Evolutionary conservation across 495 filamentous ascomycete species (phyloP).

Genomic region (Penicillium bovifimosum): DNA sequence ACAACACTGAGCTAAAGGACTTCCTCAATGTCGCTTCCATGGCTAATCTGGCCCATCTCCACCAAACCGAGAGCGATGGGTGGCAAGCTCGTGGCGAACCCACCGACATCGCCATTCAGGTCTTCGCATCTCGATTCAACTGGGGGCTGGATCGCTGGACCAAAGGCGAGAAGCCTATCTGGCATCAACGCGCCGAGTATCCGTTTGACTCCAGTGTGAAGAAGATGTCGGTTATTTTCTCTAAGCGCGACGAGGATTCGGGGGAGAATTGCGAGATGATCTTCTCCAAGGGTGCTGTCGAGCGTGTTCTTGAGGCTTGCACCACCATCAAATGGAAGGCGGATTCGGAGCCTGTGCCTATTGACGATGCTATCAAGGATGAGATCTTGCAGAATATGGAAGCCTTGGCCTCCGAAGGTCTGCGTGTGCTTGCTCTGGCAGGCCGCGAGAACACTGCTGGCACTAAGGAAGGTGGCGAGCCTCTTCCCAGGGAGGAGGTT

Average conservation of each 20-base stretch:
- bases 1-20: slow-evolving; percentile 39
- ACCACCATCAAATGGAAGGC: slow-evolving; percentile 42
- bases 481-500: slow-evolving; percentile 49
- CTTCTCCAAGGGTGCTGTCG: slow-evolving; percentile 79
- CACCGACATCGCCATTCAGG: slow-evolving; percentile 66
- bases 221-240: slow-evolving; percentile 62
- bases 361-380: slow-evolving; percentile 40
- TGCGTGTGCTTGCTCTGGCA: slow-evolving; percentile 60
- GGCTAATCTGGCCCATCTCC: slow-evolving; percentile 59
- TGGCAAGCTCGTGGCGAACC: slow-evolving; percentile 64
- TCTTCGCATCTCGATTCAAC: slow-evolving; percentile 59
- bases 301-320: slow-evolving; percentile 70
- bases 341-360: slow-evolving; percentile 27
- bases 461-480: slow-evolving; percentile 29
- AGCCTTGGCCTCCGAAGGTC: slow-evolving; percentile 55
- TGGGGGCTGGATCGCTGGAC: slow-evolving; percentile 51
- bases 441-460: slow-evolving; percentile 35
- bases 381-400: slow-evolving; percentile 61
- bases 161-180: slow-evolving; percentile 46
- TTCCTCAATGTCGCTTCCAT: slow-evolving; percentile 59
- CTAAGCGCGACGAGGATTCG: slow-evolving; percentile 21
- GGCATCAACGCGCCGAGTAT: slow-evolving; percentile 55
- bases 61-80: slow-evolving; percentile 38
- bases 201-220: slow-evolving; percentile 67
- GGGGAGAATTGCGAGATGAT: slow-evolving; percentile 35